These are phyloP conservation scores for Vanrija humicola DNA, from an alignment of 1,284 basidiomycete species.

Conservation along the genomic window DNA sequence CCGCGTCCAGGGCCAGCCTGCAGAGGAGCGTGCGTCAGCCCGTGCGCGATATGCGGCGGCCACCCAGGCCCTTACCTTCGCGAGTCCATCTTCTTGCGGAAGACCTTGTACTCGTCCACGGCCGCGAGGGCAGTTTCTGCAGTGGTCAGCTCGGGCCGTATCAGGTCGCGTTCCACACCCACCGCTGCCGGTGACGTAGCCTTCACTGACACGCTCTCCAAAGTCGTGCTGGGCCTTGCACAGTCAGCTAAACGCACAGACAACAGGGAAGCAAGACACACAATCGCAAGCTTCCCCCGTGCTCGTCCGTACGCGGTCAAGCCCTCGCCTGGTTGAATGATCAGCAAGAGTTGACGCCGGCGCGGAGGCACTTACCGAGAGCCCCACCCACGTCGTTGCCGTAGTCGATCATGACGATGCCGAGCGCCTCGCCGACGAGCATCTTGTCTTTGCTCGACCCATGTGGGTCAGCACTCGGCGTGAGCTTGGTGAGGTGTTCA, in stretches of 20 bases:
- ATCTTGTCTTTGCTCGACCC: constrained; percentile 44
- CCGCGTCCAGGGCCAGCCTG: constrained; percentile 72
- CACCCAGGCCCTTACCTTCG: constrained; percentile 55
- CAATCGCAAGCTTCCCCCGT: constrained; percentile 71
- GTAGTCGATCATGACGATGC: constrained; percentile 77
- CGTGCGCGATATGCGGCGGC: not conserved
- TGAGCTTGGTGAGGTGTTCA: constrained; percentile 40
- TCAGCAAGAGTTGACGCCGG: not conserved
- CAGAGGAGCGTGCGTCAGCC: not conserved
- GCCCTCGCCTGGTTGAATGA: constrained; percentile 49
- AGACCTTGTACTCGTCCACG: constrained; percentile 46
- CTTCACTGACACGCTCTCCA: constrained; percentile 64
- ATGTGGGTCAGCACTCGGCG: constrained; percentile 43
- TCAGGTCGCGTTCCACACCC: constrained; percentile 3
- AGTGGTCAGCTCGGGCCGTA: constrained; percentile 4
- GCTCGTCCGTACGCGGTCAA: constrained; percentile 70
- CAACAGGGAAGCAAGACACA: constrained; percentile 33
- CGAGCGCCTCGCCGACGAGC: constrained; percentile 68
- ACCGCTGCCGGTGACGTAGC: constrained; percentile 62
- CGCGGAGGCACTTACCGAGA: constrained; percentile 49
- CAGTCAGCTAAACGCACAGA: no score
- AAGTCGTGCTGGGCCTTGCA: constrained; percentile 54
- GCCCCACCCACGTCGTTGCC: constrained; percentile 73
- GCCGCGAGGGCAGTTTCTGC: constrained; percentile 52
- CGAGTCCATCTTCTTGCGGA: constrained; percentile 63